Base-by-base conservation (phyloP, 169 alveolate genomes). In the Amoebophrya sp. region DNA sequence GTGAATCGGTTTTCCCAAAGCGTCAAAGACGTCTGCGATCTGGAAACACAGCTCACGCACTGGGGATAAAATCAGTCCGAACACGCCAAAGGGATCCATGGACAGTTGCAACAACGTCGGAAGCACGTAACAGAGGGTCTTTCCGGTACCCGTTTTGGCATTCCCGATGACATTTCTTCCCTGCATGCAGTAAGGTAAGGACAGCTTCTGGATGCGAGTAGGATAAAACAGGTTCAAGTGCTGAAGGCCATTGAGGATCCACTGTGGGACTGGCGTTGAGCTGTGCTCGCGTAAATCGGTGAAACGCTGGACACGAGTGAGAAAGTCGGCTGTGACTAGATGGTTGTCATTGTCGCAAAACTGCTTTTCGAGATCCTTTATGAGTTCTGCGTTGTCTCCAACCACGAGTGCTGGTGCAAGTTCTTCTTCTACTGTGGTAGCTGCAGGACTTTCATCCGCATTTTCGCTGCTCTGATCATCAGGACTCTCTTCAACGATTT, bases 71-170 rank as follows among this genome's bases (percentile, higher is more conserved):
- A 99, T 96, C 83, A 99, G 93, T 0, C 98, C 98, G 95, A 97
- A 99, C 26, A 99, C 96, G 41, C 99, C 99, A 95, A 93, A 98
- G 18, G 99, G 99, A 94, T 99, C 99, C 93, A 96, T 96, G 47
- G 98, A 94, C 89, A 99, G 95, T 41, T 96, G 95, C 91, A 97
- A 97, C 40, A 99, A 95, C 34, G 98, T 97, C 0, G 99, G 99
- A 93, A 98, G 95, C 89, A 99, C 97, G 95, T 98, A 99, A 76
- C 99, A 97, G 33, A 99, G 98, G 14, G 99, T 99, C 95, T 99
- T 99, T 29, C 99, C 99, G 40, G 99, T 97, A 1, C 99, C 99
- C 0, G 99, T 99, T 40, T 91, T 76, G 26, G 94, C 94, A 41
- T 92, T 92, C 34, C 94, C 90, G 65, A 47, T 65, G 38, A 65